A percentile compares a stretch with the other conserved stretches of the same genome.
Evolutionary conservation across 768 basidiomycete species (phyloP).

Genomic region (Rhizopogon sp.): DNA sequence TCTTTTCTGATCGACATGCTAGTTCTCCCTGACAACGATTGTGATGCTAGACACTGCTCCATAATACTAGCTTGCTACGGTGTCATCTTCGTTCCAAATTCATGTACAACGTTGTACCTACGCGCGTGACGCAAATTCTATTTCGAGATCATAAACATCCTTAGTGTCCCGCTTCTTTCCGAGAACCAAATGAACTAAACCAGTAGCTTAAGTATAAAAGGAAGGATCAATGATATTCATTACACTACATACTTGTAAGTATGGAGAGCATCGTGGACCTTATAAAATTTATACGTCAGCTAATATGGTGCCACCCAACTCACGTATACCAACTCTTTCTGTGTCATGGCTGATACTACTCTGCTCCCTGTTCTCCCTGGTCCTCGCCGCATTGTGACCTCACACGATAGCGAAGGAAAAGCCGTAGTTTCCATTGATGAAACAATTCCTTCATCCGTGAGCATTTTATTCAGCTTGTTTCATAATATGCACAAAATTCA

Average conservation of each 20-base stretch:
- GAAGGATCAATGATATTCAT: too few relatives aligned
- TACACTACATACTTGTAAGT: too few relatives aligned
- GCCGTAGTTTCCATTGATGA: slow-evolving; percentile 36
- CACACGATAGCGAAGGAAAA: slow-evolving; percentile 38
- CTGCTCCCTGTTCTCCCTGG: slow-evolving; percentile 26
- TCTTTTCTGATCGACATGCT: not conserved
- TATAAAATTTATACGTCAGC: too few relatives aligned
- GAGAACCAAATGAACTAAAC: too few relatives aligned
- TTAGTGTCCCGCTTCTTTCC: too few relatives aligned
- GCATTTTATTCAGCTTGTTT: slow-evolving; percentile 22
- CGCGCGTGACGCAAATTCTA: too few relatives aligned
- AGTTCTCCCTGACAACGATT: slow-evolving; percentile 3
- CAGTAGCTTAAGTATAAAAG: too few relatives aligned
- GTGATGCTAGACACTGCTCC: slow-evolving; percentile 36
- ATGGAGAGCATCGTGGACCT: too few relatives aligned
- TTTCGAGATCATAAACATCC: too few relatives aligned
- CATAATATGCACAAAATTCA: not conserved
- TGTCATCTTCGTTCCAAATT: not conserved
- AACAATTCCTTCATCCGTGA: slow-evolving; percentile 17
- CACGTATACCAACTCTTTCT: too few relatives aligned
- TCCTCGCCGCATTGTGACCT: slow-evolving; percentile 48
- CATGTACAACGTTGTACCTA: not conserved
- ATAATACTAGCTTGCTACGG: slow-evolving; percentile 15
- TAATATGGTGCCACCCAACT: too few relatives aligned
- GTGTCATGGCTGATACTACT: not conserved